Percentiles rank a stretch among this genome's conserved stretches.
phyloP scores from a whole-genome alignment of 2,329 filamentous ascomycete species.

The Rutstroemia sydowiana region DNA sequence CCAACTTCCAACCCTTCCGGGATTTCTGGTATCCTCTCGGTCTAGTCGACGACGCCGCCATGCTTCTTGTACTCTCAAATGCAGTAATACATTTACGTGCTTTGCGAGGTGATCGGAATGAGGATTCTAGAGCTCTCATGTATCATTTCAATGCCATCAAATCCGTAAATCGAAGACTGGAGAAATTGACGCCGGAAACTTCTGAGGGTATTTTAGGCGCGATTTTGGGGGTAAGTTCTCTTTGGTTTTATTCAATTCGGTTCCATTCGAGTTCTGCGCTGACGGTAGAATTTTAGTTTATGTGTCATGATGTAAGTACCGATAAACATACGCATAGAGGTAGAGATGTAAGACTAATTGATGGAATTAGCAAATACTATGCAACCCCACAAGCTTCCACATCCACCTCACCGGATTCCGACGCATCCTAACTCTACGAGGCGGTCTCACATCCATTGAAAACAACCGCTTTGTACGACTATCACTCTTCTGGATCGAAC shows the following conservation, averaged over 20 bases:
- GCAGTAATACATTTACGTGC: background rate
- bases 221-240: background rate
- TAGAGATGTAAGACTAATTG: background rate
- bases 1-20: background rate
- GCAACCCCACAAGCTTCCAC: background rate
- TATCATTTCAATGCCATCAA: background rate
- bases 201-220: background rate
- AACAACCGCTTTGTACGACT: background rate
- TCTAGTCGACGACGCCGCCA: background rate
- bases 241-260: background rate
- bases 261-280: background rate
- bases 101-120: background rate
- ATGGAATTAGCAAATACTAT: background rate
- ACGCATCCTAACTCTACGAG: background rate
- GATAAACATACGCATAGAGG: background rate
- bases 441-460: conserved; percentile 1
- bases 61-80: background rate
- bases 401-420: conserved; percentile 2
- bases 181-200: background rate
- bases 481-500: conserved; percentile 3
- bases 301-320: conserved; percentile 5
- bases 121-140: background rate
- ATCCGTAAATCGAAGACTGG: background rate
- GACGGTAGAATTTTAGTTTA: background rate
- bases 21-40: conserved; percentile 1